A percentile compares a stretch with the other conserved stretches of the same genome.
Evolutionary conservation across 495 filamentous ascomycete species (phyloP).

Genomic region (Rostrohypoxylon terebratum): DNA sequence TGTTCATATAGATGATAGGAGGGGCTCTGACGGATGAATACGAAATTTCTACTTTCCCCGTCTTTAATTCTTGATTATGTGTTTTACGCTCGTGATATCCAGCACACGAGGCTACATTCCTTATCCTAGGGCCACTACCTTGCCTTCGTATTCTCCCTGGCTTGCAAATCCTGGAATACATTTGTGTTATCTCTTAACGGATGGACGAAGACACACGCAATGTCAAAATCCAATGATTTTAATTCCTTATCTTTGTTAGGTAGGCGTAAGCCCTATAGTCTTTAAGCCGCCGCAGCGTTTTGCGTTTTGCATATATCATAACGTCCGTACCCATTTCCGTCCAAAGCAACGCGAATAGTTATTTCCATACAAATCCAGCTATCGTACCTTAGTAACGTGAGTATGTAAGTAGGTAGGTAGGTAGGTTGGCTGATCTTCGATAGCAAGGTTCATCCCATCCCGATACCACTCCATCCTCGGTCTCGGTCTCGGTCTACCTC

Average conservation of each 20-base stretch:
- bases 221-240: background rate
- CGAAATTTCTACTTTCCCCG: slow-evolving; percentile 4
- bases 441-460: background rate
- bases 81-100: background rate
- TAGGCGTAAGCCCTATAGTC: slow-evolving; percentile 10
- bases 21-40: slow-evolving; percentile 6
- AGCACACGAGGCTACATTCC: too few relatives aligned
- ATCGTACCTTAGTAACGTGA: background rate
- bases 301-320: background rate
- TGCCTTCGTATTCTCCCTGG: too few relatives aligned
- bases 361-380: background rate
- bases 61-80: background rate
- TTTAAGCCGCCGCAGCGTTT: background rate
- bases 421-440: background rate
- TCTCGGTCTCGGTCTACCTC: background rate
- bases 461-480: background rate
- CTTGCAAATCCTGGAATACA: background rate
- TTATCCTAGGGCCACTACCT: too few relatives aligned
- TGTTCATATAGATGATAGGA: background rate
- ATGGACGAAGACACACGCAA: background rate
- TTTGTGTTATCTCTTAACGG: too few relatives aligned
- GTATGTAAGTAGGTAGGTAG: background rate
- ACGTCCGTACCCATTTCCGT: background rate
- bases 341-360: background rate
- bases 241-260: background rate